Percentiles rank a stretch among this genome's conserved stretches.
phyloP scores from a whole-genome alignment of 2,329 filamentous ascomycete genomes.

The Exophiala oligosperma region DNA sequence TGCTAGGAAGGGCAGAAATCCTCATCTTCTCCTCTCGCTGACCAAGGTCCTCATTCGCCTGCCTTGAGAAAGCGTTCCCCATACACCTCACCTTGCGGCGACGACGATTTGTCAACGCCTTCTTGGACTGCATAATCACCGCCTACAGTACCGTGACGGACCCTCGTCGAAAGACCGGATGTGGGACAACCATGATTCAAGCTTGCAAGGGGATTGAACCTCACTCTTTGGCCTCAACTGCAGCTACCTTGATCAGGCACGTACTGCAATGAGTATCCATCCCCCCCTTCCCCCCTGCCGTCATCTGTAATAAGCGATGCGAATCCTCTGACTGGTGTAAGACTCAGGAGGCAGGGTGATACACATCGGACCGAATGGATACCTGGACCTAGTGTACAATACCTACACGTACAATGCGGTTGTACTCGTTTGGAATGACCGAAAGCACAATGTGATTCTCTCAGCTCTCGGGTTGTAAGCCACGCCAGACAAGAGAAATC shows the following conservation, averaged over 20 bases:
- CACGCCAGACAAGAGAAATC: neutral
- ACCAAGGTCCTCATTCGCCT: neutral
- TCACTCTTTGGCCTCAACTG: neutral
- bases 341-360: too few species aligned
- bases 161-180: neutral
- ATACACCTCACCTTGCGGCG: neutral
- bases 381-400: too few species aligned
- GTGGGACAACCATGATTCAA: neutral
- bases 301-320: too few species aligned
- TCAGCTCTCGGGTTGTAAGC: neutral
- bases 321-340: too few species aligned
- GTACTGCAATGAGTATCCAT: too few species aligned
- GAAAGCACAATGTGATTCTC: neutral
- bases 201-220: neutral
- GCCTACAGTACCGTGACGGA: neutral
- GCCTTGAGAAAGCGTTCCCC: neutral
- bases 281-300: too few species aligned
- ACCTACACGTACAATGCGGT: too few species aligned
- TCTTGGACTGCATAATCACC: neutral
- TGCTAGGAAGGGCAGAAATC: too few species aligned
- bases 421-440: too few species aligned
- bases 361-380: too few species aligned
- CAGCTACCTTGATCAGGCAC: too few species aligned
- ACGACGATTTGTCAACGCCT: neutral
- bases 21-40: neutral